These are phyloP conservation scores for Pseudogymnoascus sp. DNA, from an alignment of 2,329 filamentous ascomycete genomes.

Conservation along the genomic window DNA sequence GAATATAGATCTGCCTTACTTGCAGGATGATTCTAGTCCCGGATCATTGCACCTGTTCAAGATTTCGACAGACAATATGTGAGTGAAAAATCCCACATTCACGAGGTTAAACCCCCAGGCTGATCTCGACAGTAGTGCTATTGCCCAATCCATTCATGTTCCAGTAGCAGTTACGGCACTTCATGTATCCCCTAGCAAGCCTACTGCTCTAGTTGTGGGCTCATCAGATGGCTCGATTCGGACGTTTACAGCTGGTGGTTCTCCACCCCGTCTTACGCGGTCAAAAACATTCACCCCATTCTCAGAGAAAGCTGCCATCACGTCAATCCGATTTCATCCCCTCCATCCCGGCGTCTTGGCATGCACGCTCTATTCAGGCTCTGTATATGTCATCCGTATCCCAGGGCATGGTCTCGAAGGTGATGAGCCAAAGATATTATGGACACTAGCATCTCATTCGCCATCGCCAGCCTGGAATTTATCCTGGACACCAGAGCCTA, in stretches of 20 bases:
- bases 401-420: not conserved
- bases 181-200: not conserved
- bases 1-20: not conserved
- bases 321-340: not conserved
- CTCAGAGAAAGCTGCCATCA: not conserved
- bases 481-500: not conserved
- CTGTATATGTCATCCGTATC: not conserved
- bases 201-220: not conserved
- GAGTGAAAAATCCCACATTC: not conserved
- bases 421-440: not conserved
- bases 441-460: not conserved
- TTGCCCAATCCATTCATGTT: not conserved
- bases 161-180: not conserved
- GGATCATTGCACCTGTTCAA: not conserved
- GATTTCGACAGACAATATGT: not conserved
- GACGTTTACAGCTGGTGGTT: not conserved
- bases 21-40: not conserved
- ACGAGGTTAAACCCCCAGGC: not conserved
- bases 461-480: not conserved
- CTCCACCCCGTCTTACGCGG: not conserved
- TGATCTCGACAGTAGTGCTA: not conserved
- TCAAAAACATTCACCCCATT: not conserved
- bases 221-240: not conserved
- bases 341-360: not conserved
- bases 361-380: not conserved